Base-by-base conservation (phyloP, 352 stramenopile species). In the Phytophthora hibernalis region DNA sequence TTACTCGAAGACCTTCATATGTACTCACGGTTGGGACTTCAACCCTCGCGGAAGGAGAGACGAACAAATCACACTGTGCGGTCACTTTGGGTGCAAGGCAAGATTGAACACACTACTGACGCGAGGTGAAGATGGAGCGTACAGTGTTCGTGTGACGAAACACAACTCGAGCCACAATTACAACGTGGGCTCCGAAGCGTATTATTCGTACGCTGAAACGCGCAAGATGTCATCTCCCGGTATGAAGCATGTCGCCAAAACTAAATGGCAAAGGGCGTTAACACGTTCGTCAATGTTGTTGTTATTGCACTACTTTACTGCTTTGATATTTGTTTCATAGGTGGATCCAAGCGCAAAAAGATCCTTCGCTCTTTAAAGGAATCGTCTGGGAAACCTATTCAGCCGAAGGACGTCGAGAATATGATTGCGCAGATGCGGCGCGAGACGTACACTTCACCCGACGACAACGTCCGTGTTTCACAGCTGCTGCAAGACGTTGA, bases 341-440 rank as follows among this genome's bases (percentile, higher is more conserved):
- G 57, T 18, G 48, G 47, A 7, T 15, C 55, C 16, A 64, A 56
- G 35, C 15, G 13, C 16, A 50, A 45, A 13, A 61, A 45, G 2
- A 55, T 61, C 15, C 21, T 68, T 1, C 43, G 60, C 0, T 65
- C 52, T 13, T 35, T 58, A 2, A 43, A 52, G 13, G 51, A 62
- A 0, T 33, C 56, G 2, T 62, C 45, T 2, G 61, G 44, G 0
- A 58, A n/a, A n/a, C n/a, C n/a, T n/a, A n/a, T n/a, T n/a, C n/a
- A n/a, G 1, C 20, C 33, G 3, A 61, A 68, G 24, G 61, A 68
- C 18, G 61, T 57, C 1, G 35, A 62, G 10, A 68, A 68, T 21
- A 10, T 57, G 2, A 62, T 68, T n/a, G 43, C 61, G 0, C 26
- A 62, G 11, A 62, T 48, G 61, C 33, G 52, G 0, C 24, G 16